These are phyloP conservation scores for Rhynchospora pubera DNA, from an alignment of 176 grass and related monocot genomes.

Conservation along the genomic window DNA sequence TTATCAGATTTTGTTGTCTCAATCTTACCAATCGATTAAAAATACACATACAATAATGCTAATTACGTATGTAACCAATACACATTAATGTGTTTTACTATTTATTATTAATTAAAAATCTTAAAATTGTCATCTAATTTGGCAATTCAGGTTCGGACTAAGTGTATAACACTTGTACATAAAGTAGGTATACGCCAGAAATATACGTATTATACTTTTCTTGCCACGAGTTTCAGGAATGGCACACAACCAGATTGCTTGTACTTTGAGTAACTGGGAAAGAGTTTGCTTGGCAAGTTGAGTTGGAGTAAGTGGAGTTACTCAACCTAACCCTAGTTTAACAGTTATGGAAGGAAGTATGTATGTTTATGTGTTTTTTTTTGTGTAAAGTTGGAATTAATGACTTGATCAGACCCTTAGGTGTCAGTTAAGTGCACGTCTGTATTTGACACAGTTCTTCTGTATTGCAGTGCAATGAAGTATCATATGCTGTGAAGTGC, in stretches of 20 bases:
- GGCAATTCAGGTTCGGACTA: not conserved
- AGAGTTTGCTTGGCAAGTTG: conserved; percentile 25
- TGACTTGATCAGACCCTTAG: conserved; percentile 23
- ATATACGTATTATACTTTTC: conserved; percentile 18
- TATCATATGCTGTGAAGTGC: not conserved
- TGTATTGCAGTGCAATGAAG: not conserved
- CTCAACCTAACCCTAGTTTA: conserved; percentile 28
- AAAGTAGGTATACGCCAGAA: not conserved
- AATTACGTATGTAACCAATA: not conserved
- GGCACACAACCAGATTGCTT: conserved; percentile 12
- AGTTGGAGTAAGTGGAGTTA: conserved; percentile 21
- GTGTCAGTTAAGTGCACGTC: conserved; percentile 31
- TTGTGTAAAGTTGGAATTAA: not conserved
- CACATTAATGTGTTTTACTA: not conserved
- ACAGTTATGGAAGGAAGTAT: conserved; percentile 18
- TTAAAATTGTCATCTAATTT: not conserved
- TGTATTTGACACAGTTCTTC: conserved; percentile 14
- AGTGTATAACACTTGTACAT: not conserved
- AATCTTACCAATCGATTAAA: not conserved
- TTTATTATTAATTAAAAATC: not conserved
- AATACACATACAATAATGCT: not conserved
- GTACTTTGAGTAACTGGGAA: conserved; percentile 13
- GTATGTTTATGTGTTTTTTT: not conserved
- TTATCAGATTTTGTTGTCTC: conserved; percentile 13
- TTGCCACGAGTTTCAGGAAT: conserved; percentile 12